Evolutionary conservation across 148 eudicot species (phyloP).

Genomic region (Fagopyrum esculentum): DNA sequence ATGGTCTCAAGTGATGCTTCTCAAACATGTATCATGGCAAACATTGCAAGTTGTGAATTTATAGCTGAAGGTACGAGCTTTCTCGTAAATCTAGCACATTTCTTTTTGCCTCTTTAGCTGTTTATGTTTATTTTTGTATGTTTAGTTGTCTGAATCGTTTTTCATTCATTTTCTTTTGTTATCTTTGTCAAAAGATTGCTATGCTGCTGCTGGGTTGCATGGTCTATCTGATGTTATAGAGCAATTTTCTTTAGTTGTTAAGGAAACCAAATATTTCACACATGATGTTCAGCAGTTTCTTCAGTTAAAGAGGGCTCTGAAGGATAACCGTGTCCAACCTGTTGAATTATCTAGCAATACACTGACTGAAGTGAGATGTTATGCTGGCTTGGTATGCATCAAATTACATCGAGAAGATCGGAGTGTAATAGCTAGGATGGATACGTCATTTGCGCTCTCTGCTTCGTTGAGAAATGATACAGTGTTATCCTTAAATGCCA

Average conservation of each 20-base stretch:
- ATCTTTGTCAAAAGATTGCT: constrained; percentile 34
- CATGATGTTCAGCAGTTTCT: constrained; percentile 56
- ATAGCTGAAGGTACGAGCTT: constrained; percentile 49
- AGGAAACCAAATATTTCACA: constrained; percentile 41
- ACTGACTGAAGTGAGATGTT: constrained; percentile 37
- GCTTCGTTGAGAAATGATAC: constrained; percentile 43
- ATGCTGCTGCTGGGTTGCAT: constrained; percentile 35
- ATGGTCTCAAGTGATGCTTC: constrained; percentile 20
- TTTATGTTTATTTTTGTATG: neutral
- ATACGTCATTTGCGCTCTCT: constrained; percentile 43
- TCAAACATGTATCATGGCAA: constrained; percentile 49
- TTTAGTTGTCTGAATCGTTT: neutral
- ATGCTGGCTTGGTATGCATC: constrained; percentile 36
- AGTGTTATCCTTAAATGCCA: constrained; percentile 28
- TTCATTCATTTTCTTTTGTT: constrained; percentile 7
- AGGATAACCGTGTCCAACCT: constrained; percentile 21
- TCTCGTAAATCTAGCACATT: neutral
- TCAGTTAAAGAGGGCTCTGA: constrained; percentile 31
- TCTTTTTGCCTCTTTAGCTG: neutral
- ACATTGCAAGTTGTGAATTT: constrained; percentile 43
- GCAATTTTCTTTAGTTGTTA: constrained; percentile 47
- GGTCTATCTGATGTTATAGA: constrained; percentile 49
- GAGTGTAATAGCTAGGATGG: constrained; percentile 44
- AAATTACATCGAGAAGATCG: constrained; percentile 26
- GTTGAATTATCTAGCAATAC: constrained; percentile 24